Evolutionary conservation across 805 yeast species (phyloP).

Genomic region (Barnettozyma californica): DNA sequence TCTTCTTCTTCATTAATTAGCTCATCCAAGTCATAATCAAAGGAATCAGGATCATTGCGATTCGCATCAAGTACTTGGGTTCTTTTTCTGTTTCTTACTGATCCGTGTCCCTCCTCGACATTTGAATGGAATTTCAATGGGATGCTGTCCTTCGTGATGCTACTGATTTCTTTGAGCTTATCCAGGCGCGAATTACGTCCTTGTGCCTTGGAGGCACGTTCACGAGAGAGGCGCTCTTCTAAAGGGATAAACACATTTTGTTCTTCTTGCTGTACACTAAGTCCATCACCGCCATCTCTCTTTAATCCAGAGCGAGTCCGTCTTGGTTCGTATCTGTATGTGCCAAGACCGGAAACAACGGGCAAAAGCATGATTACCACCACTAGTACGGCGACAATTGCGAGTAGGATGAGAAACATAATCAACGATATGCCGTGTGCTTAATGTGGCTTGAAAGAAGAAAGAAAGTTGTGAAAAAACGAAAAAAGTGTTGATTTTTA

Average conservation of each 20-base stretch:
- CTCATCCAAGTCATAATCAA: slow-evolving; percentile 26
- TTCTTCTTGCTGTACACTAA: not conserved
- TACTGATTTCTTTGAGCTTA: slow-evolving; percentile 12
- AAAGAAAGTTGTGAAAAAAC: not conserved
- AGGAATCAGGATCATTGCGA: slow-evolving; percentile 19
- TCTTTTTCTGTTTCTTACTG: slow-evolving; percentile 17
- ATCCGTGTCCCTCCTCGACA: not conserved
- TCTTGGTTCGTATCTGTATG: slow-evolving; percentile 26
- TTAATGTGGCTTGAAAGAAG: not conserved
- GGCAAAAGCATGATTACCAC: slow-evolving; percentile 42
- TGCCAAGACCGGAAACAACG: slow-evolving; percentile 43
- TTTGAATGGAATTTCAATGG: slow-evolving; percentile 19
- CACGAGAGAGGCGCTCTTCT: slow-evolving; percentile 15
- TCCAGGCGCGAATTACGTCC: slow-evolving; percentile 9
- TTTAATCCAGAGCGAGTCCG: not conserved
- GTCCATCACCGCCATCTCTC: slow-evolving; percentile 1
- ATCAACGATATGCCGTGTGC: not conserved
- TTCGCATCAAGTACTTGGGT: slow-evolving; percentile 1
- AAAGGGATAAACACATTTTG: slow-evolving; percentile 19
- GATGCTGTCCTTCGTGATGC: slow-evolving; percentile 16
- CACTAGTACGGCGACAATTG: slow-evolving; percentile 38
- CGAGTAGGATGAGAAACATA: slow-evolving; percentile 20
- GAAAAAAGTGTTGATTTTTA: not conserved
- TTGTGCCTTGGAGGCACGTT: slow-evolving; percentile 9
- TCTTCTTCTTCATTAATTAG: slow-evolving; percentile 18